Evolutionary conservation across 257 asterid genomes (phyloP).

Genomic region (Petrea volubilis): DNA sequence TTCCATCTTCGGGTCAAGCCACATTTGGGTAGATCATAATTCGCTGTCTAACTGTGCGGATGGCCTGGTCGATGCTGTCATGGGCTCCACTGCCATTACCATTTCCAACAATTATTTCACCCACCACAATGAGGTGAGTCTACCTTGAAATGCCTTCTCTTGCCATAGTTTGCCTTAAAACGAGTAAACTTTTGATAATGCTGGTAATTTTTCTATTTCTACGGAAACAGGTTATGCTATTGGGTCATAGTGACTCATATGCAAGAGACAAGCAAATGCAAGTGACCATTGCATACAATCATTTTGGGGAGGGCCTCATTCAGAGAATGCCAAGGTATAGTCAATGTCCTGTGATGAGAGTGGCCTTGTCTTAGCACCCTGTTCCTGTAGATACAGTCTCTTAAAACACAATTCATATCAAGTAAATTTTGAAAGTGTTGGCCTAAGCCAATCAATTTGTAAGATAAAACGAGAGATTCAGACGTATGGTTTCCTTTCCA

Average conservation of each 20-base stretch:
- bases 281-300: constrained; percentile 87
- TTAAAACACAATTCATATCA: not conserved
- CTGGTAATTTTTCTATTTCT: not conserved
- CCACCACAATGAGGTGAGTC: constrained; percentile 84
- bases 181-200: not conserved
- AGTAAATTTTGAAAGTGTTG: not conserved
- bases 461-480: not conserved
- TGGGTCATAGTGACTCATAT: constrained; percentile 91
- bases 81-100: constrained; percentile 92
- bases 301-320: constrained; percentile 91
- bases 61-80: constrained; percentile 91
- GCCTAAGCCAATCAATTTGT: not conserved
- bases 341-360: not conserved
- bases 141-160: not conserved
- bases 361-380: not conserved
- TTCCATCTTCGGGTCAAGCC: constrained; percentile 88
- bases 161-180: not conserved
- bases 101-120: constrained; percentile 83
- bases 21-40: constrained; percentile 88
- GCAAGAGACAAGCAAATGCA: constrained; percentile 82
- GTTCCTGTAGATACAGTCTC: no score
- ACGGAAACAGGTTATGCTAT: constrained; percentile 65
- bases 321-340: constrained; percentile 93
- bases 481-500: not conserved
- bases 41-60: constrained; percentile 90